A percentile compares a stretch with the other conserved stretches of the same genome.
These are phyloP conservation scores for Tylopilus vinaceipallidus DNA, from an alignment of 768 basidiomycete species.

Conservation along the genomic window DNA sequence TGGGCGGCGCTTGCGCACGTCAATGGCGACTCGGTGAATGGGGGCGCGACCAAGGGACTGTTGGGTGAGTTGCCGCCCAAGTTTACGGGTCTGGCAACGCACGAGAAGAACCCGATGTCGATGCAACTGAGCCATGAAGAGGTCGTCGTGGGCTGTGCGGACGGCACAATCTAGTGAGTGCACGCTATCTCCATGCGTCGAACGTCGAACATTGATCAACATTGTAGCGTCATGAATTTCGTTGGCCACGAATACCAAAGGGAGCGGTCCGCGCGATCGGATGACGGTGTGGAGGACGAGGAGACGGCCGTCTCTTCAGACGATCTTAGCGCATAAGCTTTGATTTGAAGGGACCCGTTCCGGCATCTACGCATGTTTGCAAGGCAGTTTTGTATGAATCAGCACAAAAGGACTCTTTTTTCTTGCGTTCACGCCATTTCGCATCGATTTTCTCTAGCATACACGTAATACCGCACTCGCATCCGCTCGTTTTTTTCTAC, in stretches of 20 bases:
- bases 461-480: slow-evolving; percentile 4
- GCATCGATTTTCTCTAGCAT: slow-evolving; percentile 1
- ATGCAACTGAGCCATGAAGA: slow-evolving; percentile 91
- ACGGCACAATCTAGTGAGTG: slow-evolving; percentile 87
- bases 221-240: slow-evolving; percentile 56
- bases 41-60: slow-evolving; percentile 49
- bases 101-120: slow-evolving; percentile 94
- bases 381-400: slow-evolving; percentile 1
- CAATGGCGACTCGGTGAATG: slow-evolving; percentile 33
- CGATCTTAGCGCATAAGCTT: slow-evolving; percentile 14
- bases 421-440: neutral
- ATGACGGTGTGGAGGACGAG: slow-evolving; percentile 9
- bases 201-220: slow-evolving; percentile 9
- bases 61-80: slow-evolving; percentile 61
- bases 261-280: slow-evolving; percentile 13
- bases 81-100: slow-evolving; percentile 77
- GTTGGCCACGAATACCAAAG: slow-evolving; percentile 56
- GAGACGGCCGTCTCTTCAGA: slow-evolving; percentile 13
- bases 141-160: slow-evolving; percentile 87
- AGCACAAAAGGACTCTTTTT: slow-evolving; percentile 4
- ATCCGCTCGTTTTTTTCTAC: slow-evolving; percentile 18
- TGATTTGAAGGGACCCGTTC: too few relatives aligned
- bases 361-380: neutral
- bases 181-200: neutral
- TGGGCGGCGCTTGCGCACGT: slow-evolving; percentile 66